phyloP scores from a whole-genome alignment of 2,329 filamentous ascomycete species.

The Fusarium graminum region DNA sequence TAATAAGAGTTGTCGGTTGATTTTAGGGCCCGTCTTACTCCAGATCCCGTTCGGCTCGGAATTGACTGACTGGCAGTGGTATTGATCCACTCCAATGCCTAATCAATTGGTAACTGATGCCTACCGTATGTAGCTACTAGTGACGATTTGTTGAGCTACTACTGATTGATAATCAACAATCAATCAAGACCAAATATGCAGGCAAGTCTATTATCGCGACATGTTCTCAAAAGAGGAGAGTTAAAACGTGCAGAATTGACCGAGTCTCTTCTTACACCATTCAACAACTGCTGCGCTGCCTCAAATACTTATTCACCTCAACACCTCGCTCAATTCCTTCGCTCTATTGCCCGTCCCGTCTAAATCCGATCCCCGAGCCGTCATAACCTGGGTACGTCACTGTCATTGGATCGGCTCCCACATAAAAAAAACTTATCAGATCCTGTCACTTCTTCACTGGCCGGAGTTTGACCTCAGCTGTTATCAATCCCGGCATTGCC shows the following conservation, averaged over 20 bases:
- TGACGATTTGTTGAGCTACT: constrained; percentile 3
- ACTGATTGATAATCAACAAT: constrained; percentile 41
- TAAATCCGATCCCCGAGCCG: constrained; percentile 39
- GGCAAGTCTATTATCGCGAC: neutral
- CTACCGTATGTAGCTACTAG: constrained; percentile 8
- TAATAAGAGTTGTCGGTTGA: constrained; percentile 33
- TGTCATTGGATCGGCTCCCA: constrained; percentile 25
- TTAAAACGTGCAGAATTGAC: neutral
- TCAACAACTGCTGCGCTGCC: neutral
- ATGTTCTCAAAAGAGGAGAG: neutral
- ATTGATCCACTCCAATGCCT: constrained; percentile 24
- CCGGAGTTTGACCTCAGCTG: neutral
- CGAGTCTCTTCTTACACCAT: neutral
- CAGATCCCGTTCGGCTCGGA: constrained; percentile 35
- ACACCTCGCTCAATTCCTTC: constrained; percentile 31
- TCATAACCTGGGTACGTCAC: constrained; percentile 29
- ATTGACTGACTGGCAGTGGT: constrained; percentile 9
- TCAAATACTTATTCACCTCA: constrained; percentile 19
- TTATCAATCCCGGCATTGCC: neutral
- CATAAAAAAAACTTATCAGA: constrained; percentile 28
- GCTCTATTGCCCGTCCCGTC: constrained; percentile 34
- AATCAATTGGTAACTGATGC: constrained; percentile 24
- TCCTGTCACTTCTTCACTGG: constrained; percentile 12
- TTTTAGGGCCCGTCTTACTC: constrained; percentile 39
- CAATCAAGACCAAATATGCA: constrained; percentile 1